A percentile compares a stretch with the other conserved stretches of the same genome.
Evolutionary conservation across 1,139 yeast species (phyloP).

Genomic region (Hyphopichia wangnamkhiaoensis): DNA sequence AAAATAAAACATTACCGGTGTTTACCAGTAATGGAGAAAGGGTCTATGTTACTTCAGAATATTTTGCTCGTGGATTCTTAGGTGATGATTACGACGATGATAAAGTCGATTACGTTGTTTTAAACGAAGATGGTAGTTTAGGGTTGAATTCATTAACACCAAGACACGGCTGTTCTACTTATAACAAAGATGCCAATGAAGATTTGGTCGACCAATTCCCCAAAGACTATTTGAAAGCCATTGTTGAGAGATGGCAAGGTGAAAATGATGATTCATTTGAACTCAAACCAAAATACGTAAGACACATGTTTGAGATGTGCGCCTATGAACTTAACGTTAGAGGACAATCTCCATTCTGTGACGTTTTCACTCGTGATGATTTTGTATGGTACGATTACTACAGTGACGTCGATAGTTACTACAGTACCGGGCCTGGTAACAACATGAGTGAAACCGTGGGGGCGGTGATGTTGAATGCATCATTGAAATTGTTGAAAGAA

Average conservation of each 20-base stretch:
- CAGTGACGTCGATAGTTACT: slow-evolving; percentile 46
- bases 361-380: slow-evolving; percentile 51
- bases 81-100: slow-evolving; percentile 21
- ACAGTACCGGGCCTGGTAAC: slow-evolving; percentile 53
- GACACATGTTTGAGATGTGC: slow-evolving; percentile 44
- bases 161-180: slow-evolving; percentile 26
- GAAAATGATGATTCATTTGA: slow-evolving; percentile 42
- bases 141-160: slow-evolving; percentile 29
- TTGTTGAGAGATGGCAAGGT: slow-evolving; percentile 19
- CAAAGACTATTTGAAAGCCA: slow-evolving; percentile 22
- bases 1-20: slow-evolving; percentile 24
- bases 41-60: slow-evolving; percentile 29
- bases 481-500: slow-evolving; percentile 42
- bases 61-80: slow-evolving; percentile 31
- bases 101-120: slow-evolving; percentile 17
- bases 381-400: slow-evolving; percentile 44
- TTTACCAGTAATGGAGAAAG: slow-evolving; percentile 33
- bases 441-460: slow-evolving; percentile 45
- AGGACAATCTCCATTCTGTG: slow-evolving; percentile 51
- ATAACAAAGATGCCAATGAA: slow-evolving; percentile 18
- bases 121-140: slow-evolving; percentile 23
- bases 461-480: slow-evolving; percentile 50
- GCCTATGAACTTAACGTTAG: slow-evolving; percentile 56
- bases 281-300: slow-evolving; percentile 43
- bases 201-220: slow-evolving; percentile 19